Base-by-base conservation (phyloP, 495 filamentous ascomycete species). In the Lophiostoma macrostomum region DNA sequence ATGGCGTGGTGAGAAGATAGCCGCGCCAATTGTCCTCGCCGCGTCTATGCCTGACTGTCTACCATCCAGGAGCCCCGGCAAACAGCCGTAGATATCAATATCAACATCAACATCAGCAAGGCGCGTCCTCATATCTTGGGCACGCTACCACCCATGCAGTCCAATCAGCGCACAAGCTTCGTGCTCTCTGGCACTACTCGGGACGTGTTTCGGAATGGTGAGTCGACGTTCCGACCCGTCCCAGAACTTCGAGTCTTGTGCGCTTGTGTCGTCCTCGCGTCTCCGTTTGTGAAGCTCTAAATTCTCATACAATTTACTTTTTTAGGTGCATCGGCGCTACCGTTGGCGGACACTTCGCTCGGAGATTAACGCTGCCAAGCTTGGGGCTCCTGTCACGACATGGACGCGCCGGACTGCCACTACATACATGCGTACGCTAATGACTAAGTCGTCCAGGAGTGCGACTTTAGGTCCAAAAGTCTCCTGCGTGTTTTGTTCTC, bases 331-430 rank as follows among this genome's bases (percentile, higher is more conserved):
- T 22, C 36, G 10, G n/a, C 12, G 5, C 24, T 31, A 10, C 11
- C 42, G n/a, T 49, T 37, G 43, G 53, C 53, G 35, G 50, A 49
- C 43, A 42, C 24, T 16, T 32, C 23, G 24, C 22, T 47, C 53
- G 53, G 53, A 56, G 34, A 56, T 56, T 56, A 56, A 16, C 36
- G 4, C 18, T 22, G 36, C 36, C 24, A 39, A 19, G 4, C 20
- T 39, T 22, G 36, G 36, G 10, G 14, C 5, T 36, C 10, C 36
- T n/a, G 20, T n/a, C n/a, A n/a, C n/a, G n/a, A n/a, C n/a, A n/a
- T n/a, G n/a, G n/a, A n/a, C n/a, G n/a, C n/a, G n/a, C n/a, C n/a
- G n/a, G 36, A 10, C 10, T 39, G 36, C 36, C 8, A 11, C n/a
- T n/a, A n/a, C n/a, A n/a, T n/a, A n/a, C n/a, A n/a, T n/a, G n/a